A percentile compares a stretch with the other conserved stretches of the same genome.
Conservation (phyloP, 306 rosid species). For the Hylodesmum podocarpum region DNA sequence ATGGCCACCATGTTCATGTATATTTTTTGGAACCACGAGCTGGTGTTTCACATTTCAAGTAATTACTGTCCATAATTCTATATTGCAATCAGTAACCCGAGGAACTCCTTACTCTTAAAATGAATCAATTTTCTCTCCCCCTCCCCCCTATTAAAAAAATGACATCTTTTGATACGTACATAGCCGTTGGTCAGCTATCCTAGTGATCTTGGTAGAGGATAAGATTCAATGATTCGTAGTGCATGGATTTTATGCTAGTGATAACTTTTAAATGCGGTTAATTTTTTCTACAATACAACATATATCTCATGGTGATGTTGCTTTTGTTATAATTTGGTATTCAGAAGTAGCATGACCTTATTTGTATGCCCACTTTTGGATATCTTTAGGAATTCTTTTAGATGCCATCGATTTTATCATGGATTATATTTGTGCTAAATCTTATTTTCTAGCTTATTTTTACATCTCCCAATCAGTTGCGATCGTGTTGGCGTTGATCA, state of each 20-base stretch:
- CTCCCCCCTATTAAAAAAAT: background rate
- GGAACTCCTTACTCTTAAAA: background rate
- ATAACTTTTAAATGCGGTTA: background rate
- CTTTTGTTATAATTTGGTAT: background rate
- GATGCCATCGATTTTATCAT: background rate
- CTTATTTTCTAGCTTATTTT: background rate
- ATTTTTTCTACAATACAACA: background rate
- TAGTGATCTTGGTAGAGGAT: background rate
- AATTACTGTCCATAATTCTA: conserved; percentile 25
- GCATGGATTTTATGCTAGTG: background rate
- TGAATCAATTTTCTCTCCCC: conserved; percentile 1
- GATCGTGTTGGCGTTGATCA: background rate
- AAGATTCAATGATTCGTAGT: conserved; percentile 1
- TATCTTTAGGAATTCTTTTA: background rate
- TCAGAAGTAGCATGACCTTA: background rate
- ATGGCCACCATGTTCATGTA: conserved; percentile 41
- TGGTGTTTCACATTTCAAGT: conserved; percentile 35
- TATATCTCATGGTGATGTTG: background rate
- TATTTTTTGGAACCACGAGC: conserved; percentile 41
- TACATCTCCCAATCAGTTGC: background rate
- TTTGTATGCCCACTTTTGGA: background rate
- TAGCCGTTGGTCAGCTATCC: background rate
- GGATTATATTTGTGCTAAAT: background rate
- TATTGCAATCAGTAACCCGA: conserved; percentile 2
- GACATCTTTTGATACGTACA: background rate